Percentiles rank a stretch among this genome's conserved stretches.
phyloP scores from a whole-genome alignment of 208 protist genomes.

The Porcisia hertigi region DNA sequence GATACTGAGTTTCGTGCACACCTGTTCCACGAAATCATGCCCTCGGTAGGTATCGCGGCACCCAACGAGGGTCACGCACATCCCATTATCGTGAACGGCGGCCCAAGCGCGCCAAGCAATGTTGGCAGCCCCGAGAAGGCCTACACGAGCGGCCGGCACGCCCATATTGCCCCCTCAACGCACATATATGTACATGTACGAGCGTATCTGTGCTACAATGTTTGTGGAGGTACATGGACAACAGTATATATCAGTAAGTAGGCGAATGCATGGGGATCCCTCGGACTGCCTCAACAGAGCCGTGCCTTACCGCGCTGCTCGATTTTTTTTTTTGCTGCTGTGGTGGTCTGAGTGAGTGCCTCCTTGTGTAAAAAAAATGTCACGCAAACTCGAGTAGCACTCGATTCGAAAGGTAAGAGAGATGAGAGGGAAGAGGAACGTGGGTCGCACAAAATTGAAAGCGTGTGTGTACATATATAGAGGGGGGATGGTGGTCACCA shows the following conservation, averaged over 20 bases:
- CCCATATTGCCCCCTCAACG: constrained; percentile 3
- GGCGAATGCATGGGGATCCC: neutral
- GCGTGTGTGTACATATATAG: neutral
- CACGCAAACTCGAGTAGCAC: neutral
- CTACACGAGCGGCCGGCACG: constrained; percentile 40
- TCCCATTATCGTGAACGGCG: constrained; percentile 37
- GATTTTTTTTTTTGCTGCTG: neutral
- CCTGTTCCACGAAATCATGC: constrained; percentile 37
- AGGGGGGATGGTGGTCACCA: neutral
- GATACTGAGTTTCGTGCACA: constrained; percentile 25
- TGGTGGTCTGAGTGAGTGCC: neutral
- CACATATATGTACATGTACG: neutral
- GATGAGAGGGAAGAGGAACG: neutral
- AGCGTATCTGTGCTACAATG: neutral
- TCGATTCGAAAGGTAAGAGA: neutral
- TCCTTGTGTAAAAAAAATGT: neutral
- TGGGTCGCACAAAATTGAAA: neutral
- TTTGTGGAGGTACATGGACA: too few relatives aligned
- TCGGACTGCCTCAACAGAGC: neutral
- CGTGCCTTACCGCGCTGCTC: neutral
- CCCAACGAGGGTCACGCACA: constrained; percentile 46
- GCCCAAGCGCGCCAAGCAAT: constrained; percentile 51
- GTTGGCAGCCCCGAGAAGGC: constrained; percentile 53
- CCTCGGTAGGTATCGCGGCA: constrained; percentile 40
- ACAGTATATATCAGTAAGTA: neutral